These are phyloP conservation scores for Alternaria angustiovoidea DNA, from an alignment of 2,329 filamentous ascomycete species.

Conservation along the genomic window DNA sequence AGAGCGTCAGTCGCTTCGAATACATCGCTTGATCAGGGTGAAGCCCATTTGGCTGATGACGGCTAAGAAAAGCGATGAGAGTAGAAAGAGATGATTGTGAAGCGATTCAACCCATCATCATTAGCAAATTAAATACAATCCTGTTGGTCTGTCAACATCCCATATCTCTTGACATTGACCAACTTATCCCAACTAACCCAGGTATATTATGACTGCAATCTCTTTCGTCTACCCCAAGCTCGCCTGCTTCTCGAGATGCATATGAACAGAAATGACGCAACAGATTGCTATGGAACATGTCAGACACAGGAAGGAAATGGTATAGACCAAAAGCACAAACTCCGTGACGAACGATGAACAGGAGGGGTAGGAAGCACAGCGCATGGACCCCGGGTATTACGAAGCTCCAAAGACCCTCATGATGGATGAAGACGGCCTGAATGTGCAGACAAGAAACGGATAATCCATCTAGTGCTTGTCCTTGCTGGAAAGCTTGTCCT, in stretches of 20 bases:
- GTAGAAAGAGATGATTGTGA: not conserved
- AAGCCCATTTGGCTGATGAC: not conserved
- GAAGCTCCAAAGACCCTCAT: slow-evolving; percentile 23
- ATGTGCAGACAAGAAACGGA: slow-evolving; percentile 20
- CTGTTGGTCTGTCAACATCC: slow-evolving; percentile 12
- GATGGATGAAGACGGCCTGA: slow-evolving; percentile 14
- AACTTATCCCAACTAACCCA: slow-evolving; percentile 11
- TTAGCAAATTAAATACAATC: slow-evolving; percentile 43
- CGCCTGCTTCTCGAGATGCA: slow-evolving; percentile 13
- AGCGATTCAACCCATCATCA: slow-evolving; percentile 29
- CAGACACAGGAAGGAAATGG: slow-evolving; percentile 37
- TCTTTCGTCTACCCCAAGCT: slow-evolving; percentile 13
- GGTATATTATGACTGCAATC: slow-evolving; percentile 16
- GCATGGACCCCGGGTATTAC: slow-evolving; percentile 33
- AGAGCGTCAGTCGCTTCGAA: not conserved
- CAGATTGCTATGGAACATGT: slow-evolving; percentile 28
- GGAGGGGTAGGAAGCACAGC: slow-evolving; percentile 29
- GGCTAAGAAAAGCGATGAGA: not conserved
- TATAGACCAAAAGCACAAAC: slow-evolving; percentile 49
- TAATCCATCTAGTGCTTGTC: slow-evolving; percentile 34
- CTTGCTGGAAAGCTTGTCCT: slow-evolving; percentile 56
- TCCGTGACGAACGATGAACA: slow-evolving; percentile 37
- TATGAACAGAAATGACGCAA: slow-evolving; percentile 29
- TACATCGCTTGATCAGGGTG: not conserved
- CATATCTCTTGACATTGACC: slow-evolving; percentile 7